Evolutionary conservation across 2,329 filamentous ascomycete species (phyloP), one percentile per base, ranked within the genome.

Genomic region (Penicillium sp.): DNA sequence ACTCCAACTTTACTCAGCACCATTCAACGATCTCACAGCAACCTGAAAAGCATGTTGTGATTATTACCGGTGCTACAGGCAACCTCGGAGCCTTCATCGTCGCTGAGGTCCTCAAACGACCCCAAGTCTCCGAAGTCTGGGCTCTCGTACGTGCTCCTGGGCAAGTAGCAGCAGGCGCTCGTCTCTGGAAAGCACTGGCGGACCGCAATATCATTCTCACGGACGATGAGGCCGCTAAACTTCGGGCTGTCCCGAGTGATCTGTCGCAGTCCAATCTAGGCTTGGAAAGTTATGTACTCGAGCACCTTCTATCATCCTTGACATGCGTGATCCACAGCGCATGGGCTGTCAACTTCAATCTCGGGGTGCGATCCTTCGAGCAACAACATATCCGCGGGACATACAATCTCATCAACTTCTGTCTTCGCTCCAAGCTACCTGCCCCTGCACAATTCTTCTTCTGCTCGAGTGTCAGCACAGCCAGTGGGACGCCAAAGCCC

Each of bases 31-130:
- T 61, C 5, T 7, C 73, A 1, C 68, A 83, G 19, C 46, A 59
- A 13, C 57, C 63, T 33, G 51, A 59, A 25, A 57, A 58, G 26
- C 61, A 66, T 55, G 8, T 74, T 72, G 65, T 64, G 71, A 73
- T 87, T 1, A 71, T 90, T 1, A 90, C 88, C 0, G 89, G 88
- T 1, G 83, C 83, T 0, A 90, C 88, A 0, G 89, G 89, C 1
- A 87, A 87, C 4, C 77, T 91, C 0, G 89, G 89, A 0, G 80
- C 85, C 0, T 86, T 89, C 63, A 76, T 89, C 3, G 78, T 87
- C 2, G 71, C 80, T 16, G 72, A 80, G 11, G 73, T 87, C 7
- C 65, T 74, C 1, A 69, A 75, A 5, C 64, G 72, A 52, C 6
- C 68, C 1, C 66, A 67, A 1, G 74, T 86, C 0, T 68, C 71